Base-by-base conservation (phyloP, 768 basidiomycete species). In the Rhodotorula paludigena region DNA sequence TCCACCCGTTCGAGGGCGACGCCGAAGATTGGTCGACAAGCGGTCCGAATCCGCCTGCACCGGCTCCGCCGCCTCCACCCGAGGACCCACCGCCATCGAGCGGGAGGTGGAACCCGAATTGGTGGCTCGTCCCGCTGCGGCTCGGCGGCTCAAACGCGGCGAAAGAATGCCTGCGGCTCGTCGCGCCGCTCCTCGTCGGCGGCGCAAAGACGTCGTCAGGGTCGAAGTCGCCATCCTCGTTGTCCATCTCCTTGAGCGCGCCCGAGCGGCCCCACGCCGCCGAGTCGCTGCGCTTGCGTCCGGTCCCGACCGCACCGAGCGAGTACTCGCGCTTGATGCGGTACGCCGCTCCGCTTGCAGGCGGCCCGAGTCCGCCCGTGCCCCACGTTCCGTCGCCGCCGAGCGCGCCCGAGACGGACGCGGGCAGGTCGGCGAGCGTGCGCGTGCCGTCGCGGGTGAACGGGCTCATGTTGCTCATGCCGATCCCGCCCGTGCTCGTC, bases 101-200 rank as follows among this genome's bases (percentile, higher is more conserved):
- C 0, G 75, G 75, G 7, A 76, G 33, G 42, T 74, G 61, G 57
- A 76, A 76, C 7, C 75, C 75, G 15, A 73, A n/a, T n/a, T n/a
- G 28, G 23, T 57, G 58, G 48, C 51, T 62, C 39, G 45, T 62
- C 61, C 71, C 35, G 32, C 69, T 44, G 33, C 67, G 28, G 21
- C 65, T 42, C 6, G 63, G 60, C 49, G 74, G 57, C 9, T 72
- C 66, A 20, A 76, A 74, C 2, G 73, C 71, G 2, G 75, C 73
- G 28, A 76, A 68, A 52, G 75, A 76, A 59, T 76, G 75, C 44
- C 75, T 9, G 28, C 75, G 42, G n/a, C 66, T 69, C 7, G 75
- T 76, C 32, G 75, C 75, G 14, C 75, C 75, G 21, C 63, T 66
- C 58, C 62, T 70, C 18, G 75, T 76, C 30, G 75, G 75, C 44